These are phyloP conservation scores for Phoma sp. DNA, from an alignment of 2,329 filamentous ascomycete genomes.

Conservation along the genomic window DNA sequence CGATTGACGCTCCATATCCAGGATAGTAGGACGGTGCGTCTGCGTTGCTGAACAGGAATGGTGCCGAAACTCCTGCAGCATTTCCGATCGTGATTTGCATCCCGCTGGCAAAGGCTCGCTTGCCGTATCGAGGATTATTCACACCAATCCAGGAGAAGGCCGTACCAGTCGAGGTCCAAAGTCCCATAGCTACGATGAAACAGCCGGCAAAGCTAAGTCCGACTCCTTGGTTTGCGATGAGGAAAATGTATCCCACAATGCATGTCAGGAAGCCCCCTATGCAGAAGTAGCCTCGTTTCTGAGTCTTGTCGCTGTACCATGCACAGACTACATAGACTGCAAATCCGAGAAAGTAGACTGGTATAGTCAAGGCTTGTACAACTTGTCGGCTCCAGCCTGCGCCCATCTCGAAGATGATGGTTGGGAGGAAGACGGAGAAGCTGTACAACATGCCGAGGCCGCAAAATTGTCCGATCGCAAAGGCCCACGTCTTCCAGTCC, in stretches of 20 bases:
- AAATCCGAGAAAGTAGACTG: conserved; percentile 38
- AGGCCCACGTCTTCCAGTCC: conserved; percentile 40
- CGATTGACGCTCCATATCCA: conserved; percentile 34
- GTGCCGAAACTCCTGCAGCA: conserved; percentile 39
- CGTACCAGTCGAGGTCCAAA: conserved; percentile 33
- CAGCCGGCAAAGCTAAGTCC: conserved; percentile 32
- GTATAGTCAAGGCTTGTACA: conserved; percentile 41
- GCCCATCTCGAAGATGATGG: conserved; percentile 37
- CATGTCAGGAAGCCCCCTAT: conserved; percentile 43
- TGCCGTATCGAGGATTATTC: conserved; percentile 41
- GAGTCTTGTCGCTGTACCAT: conserved; percentile 33
- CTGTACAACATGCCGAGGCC: conserved; percentile 34
- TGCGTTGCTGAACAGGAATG: conserved; percentile 28
- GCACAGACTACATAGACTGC: conserved; percentile 31
- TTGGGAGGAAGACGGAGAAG: conserved; percentile 37
- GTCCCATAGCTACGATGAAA: conserved; percentile 39
- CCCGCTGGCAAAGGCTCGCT: conserved; percentile 35
- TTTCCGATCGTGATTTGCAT: conserved; percentile 48
- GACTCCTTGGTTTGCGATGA: conserved; percentile 25
- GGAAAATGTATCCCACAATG: conserved; percentile 57
- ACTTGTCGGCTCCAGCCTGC: conserved; percentile 30
- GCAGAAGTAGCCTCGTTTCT: conserved; percentile 37
- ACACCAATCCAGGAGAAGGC: conserved; percentile 37
- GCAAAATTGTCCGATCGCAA: conserved; percentile 54
- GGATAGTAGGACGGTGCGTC: conserved; percentile 24